Percentiles rank a stretch among this genome's conserved stretches.
These are phyloP conservation scores for Pluteus cervinus DNA, from an alignment of 768 basidiomycete species.

Conservation along the genomic window DNA sequence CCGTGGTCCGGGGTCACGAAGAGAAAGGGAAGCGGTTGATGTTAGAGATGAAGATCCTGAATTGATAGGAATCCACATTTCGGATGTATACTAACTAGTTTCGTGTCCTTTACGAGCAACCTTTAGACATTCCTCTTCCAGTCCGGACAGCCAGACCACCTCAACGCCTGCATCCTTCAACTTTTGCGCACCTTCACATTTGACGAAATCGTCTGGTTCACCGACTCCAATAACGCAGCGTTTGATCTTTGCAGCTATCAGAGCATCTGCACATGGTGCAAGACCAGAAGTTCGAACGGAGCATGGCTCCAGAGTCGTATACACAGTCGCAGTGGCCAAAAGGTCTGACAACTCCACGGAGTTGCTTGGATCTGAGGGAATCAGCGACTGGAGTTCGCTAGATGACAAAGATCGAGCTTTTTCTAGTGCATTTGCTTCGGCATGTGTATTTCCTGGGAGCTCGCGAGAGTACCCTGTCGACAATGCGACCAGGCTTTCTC, in stretches of 20 bases:
- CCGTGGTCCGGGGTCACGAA: too few species aligned
- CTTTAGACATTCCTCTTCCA: slow-evolving; percentile 76
- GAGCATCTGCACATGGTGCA: slow-evolving; percentile 77
- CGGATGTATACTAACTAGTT: not conserved
- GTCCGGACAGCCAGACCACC: slow-evolving; percentile 65
- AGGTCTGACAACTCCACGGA: slow-evolving; percentile 28
- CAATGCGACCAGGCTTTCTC: slow-evolving; percentile 44
- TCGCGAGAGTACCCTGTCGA: slow-evolving; percentile 88
- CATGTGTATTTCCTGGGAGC: slow-evolving; percentile 91
- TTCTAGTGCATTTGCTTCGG: slow-evolving; percentile 87
- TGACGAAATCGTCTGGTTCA: slow-evolving; percentile 93
- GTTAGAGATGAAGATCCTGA: too few species aligned
- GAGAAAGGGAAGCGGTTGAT: too few species aligned
- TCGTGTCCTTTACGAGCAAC: slow-evolving; percentile 64
- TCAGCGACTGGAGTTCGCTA: slow-evolving; percentile 36
- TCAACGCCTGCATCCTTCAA: slow-evolving; percentile 67
- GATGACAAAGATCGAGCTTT: slow-evolving; percentile 52
- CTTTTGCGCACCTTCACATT: slow-evolving; percentile 80
- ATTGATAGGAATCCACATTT: too few species aligned
- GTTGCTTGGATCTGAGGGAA: slow-evolving; percentile 24
- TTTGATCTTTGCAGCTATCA: slow-evolving; percentile 63
- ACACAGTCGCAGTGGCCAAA: slow-evolving; percentile 62
- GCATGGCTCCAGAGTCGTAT: slow-evolving; percentile 97
- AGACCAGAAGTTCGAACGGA: slow-evolving; percentile 85
- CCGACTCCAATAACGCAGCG: slow-evolving; percentile 84